Conservation (phyloP, 257 asterid species). For the Nicotiana tomentosiformis region DNA sequence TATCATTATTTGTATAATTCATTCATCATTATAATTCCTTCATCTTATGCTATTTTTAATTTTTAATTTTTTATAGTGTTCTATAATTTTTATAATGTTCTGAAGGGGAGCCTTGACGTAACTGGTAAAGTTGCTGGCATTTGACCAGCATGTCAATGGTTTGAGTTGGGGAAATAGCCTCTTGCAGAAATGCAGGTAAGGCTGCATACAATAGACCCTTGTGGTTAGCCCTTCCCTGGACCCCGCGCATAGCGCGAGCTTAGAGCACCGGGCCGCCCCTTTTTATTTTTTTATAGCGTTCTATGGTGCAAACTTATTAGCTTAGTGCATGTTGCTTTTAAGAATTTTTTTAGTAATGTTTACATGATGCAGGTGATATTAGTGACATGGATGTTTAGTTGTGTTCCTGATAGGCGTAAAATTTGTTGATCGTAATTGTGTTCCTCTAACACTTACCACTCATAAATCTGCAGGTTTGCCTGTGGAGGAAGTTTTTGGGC, state of each 20-base stretch:
- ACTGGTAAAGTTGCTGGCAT: too few relatives aligned
- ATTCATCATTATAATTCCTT: neutral
- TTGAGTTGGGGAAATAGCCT: too few relatives aligned
- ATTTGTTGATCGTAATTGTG: neutral
- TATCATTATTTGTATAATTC: neutral
- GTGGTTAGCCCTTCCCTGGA: too few relatives aligned
- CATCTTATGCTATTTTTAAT: neutral
- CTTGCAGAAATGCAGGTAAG: too few relatives aligned
- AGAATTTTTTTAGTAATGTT: neutral
- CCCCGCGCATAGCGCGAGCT: too few relatives aligned
- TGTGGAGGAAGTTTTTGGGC: constrained; percentile 15
- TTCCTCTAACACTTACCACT: neutral
- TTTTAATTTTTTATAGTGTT: neutral
- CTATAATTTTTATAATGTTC: too few relatives aligned
- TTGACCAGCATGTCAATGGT: too few relatives aligned
- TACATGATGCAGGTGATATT: neutral
- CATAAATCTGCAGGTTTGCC: constrained; percentile 34
- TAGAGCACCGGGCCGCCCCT: too few relatives aligned
- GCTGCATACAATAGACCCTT: too few relatives aligned
- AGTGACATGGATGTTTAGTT: neutral
- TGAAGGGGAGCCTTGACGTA: too few relatives aligned
- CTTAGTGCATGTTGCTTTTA: neutral
- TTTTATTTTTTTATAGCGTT: neutral
- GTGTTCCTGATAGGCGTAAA: neutral
- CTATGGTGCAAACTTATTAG: neutral